These are phyloP conservation scores for Gossypium arboreum DNA, from an alignment of 345 rosid species.

Conservation along the genomic window DNA sequence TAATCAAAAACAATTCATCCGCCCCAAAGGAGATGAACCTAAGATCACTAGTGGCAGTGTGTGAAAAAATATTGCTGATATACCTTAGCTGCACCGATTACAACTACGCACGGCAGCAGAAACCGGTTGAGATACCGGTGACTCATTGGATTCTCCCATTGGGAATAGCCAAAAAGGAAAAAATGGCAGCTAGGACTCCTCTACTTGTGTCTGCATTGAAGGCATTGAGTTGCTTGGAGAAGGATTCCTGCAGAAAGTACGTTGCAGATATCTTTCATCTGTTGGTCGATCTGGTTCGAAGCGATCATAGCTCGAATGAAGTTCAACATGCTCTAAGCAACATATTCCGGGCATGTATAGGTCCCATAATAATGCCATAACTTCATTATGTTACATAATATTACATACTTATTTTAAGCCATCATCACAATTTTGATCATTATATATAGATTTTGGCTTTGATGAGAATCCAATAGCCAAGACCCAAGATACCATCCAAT, in stretches of 20 bases:
- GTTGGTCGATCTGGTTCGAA: conserved; percentile 75
- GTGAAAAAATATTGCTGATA: conserved; percentile 54
- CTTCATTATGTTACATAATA: neutral
- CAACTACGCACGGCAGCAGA: conserved; percentile 16
- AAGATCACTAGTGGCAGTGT: conserved; percentile 50
- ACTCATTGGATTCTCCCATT: conserved; percentile 66
- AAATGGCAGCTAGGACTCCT: conserved; percentile 69
- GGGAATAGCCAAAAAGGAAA: conserved; percentile 75
- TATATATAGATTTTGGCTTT: neutral
- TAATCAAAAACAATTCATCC: conserved; percentile 38
- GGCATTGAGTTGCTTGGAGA: conserved; percentile 46
- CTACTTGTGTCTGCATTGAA: conserved; percentile 60
- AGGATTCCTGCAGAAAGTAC: conserved; percentile 50
- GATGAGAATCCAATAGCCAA: neutral
- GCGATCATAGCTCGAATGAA: conserved; percentile 88
- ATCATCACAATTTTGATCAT: conserved; percentile 32
- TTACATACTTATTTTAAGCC: conserved; percentile 1
- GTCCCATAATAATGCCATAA: conserved; percentile 54
- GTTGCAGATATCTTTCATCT: conserved; percentile 54
- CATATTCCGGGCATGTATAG: conserved; percentile 79
- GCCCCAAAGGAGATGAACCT: conserved; percentile 45
- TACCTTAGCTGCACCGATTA: conserved; percentile 56
- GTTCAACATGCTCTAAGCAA: conserved; percentile 61
- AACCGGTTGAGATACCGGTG: conserved; percentile 26
- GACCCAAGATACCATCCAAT: neutral